A percentile compares a stretch with the other conserved stretches of the same genome.
phyloP scores from a whole-genome alignment of 202 grass and related monocot genomes.

The Brachypodium distachyon region DNA sequence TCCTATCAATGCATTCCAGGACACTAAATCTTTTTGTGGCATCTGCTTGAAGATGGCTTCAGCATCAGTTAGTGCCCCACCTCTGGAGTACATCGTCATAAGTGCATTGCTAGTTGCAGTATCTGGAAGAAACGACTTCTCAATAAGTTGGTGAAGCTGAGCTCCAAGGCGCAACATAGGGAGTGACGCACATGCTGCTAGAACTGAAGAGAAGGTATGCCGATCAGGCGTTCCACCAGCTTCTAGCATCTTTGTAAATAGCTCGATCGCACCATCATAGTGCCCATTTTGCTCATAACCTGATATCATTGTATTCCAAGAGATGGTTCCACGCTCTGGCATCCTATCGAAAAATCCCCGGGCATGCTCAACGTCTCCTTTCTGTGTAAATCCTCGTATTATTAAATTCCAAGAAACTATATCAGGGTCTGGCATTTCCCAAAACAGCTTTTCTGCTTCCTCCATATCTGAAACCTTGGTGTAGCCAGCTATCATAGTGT shows the following conservation, averaged over 20 bases:
- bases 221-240: slow-evolving; percentile 37
- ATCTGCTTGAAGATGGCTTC: slow-evolving; percentile 49
- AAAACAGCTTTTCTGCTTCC: slow-evolving; percentile 53
- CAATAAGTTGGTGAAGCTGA: slow-evolving; percentile 68
- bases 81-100: slow-evolving; percentile 78
- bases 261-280: slow-evolving; percentile 28
- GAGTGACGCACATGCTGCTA: slow-evolving; percentile 56
- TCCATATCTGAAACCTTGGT: slow-evolving; percentile 37
- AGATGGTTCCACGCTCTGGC: slow-evolving; percentile 37
- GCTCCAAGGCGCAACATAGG: slow-evolving; percentile 45
- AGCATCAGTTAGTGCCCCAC: slow-evolving; percentile 40
- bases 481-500: slow-evolving; percentile 67
- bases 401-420: slow-evolving; percentile 66
- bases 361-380: slow-evolving; percentile 37
- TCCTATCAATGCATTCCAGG: slow-evolving; percentile 69
- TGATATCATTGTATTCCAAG: slow-evolving; percentile 84
- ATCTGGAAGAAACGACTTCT: slow-evolving; percentile 58
- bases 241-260: slow-evolving; percentile 57
- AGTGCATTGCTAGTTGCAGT: slow-evolving; percentile 51
- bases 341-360: slow-evolving; percentile 52
- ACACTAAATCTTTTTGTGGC: slow-evolving; percentile 36
- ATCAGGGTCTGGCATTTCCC: slow-evolving; percentile 50
- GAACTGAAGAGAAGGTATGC: slow-evolving; percentile 65
- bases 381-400: slow-evolving; percentile 61
- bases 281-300: slow-evolving; percentile 67